phyloP scores from a whole-genome alignment of 106 monocot genomes.

The Platanthera guangdongensis region DNA sequence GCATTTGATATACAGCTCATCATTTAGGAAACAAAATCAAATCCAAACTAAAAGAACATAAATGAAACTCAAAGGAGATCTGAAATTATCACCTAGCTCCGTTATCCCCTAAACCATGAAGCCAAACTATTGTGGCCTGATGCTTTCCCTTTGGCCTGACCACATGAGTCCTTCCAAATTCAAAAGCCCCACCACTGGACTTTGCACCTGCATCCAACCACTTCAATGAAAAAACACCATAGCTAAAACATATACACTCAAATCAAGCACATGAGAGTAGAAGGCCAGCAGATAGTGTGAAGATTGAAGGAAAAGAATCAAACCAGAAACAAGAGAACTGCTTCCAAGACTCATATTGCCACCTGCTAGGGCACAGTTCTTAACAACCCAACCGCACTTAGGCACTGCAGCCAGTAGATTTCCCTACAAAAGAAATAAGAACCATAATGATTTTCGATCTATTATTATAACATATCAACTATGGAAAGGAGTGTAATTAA shows the following conservation, averaged over 20 bases:
- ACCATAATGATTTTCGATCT: not conserved
- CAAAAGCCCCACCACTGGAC: slow-evolving; percentile 26
- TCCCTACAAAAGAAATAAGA: not conserved
- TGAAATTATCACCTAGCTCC: slow-evolving; percentile 57
- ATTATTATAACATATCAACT: not conserved
- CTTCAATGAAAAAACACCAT: not conserved
- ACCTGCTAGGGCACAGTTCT: slow-evolving; percentile 9
- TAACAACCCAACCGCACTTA: not conserved
- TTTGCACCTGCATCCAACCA: slow-evolving; percentile 35
- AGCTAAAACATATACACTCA: not conserved
- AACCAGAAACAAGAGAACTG: slow-evolving; percentile 69
- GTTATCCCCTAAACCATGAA: slow-evolving; percentile 90
- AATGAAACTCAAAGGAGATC: no score
- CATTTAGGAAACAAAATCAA: not conserved
- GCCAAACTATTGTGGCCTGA: slow-evolving; percentile 85
- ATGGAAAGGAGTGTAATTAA: not conserved
- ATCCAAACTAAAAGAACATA: not conserved
- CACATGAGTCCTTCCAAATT: slow-evolving; percentile 92
- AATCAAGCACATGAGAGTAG: slow-evolving; percentile 2
- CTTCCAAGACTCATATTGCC: slow-evolving; percentile 58
- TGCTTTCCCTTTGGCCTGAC: slow-evolving; percentile 85
- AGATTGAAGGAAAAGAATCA: slow-evolving; percentile 1
- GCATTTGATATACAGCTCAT: not conserved
- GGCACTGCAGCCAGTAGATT: not conserved
- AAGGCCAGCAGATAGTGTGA: not conserved